A percentile compares a stretch with the other conserved stretches of the same genome.
Evolutionary conservation across 768 basidiomycete species (phyloP).

Genomic region (Hericium rajendrae): DNA sequence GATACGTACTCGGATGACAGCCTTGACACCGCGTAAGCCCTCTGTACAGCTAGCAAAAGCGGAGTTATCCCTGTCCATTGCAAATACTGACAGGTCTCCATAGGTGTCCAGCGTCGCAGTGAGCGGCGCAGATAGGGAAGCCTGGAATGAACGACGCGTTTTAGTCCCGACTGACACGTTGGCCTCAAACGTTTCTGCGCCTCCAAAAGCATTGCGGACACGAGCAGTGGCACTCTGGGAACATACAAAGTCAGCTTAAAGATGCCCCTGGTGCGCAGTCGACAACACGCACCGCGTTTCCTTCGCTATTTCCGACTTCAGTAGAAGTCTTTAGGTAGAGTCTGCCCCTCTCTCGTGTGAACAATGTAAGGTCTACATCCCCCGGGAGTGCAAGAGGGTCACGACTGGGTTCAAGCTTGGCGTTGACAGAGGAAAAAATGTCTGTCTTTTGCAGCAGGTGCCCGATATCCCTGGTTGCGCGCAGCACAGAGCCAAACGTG

Average conservation of each 20-base stretch:
- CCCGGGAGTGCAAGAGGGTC: conserved; percentile 42
- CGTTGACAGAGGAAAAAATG: conserved; percentile 62
- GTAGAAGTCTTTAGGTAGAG: conserved; percentile 77
- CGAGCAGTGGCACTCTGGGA: conserved; percentile 67
- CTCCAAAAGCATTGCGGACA: conserved; percentile 83
- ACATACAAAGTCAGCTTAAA: conserved; percentile 6
- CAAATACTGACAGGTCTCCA: conserved; percentile 64
- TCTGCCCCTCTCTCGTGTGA: conserved; percentile 65
- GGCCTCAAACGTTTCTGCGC: conserved; percentile 81
- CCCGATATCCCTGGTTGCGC: conserved; percentile 58
- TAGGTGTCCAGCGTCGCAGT: conserved; percentile 51
- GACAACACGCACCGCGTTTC: conserved; percentile 60
- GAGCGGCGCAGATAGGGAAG: conserved; percentile 53
- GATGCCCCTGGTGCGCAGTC: background rate
- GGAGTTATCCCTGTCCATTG: conserved; percentile 72
- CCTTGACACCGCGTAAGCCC: conserved; percentile 52
- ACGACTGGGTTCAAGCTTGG: conserved; percentile 48
- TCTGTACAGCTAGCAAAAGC: conserved; percentile 66
- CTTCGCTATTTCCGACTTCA: conserved; percentile 90
- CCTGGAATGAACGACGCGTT: conserved; percentile 76
- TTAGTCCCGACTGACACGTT: conserved; percentile 80
- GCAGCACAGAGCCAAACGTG: conserved; percentile 58
- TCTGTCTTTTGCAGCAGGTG: conserved; percentile 62
- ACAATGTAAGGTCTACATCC: conserved; percentile 76
- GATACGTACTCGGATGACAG: conserved; percentile 61